Evolutionary conservation across 495 filamentous ascomycete species (phyloP).

Genomic region (Talaromyces ruber): DNA sequence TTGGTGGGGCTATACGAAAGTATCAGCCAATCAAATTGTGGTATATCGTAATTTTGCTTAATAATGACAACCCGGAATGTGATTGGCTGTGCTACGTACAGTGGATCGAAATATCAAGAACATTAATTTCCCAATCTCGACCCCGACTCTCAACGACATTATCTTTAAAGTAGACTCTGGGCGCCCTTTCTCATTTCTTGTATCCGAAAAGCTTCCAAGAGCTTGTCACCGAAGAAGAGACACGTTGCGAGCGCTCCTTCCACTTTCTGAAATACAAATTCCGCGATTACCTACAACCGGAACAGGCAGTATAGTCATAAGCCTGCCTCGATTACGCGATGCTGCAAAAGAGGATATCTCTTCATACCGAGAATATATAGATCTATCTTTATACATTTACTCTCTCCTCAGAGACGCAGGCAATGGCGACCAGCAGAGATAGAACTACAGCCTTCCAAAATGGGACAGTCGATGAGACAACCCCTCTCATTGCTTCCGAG

Average conservation of each 20-base stretch:
- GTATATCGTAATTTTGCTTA: neutral
- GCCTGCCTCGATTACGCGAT: neutral
- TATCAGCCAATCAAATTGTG: neutral
- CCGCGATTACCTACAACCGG: neutral
- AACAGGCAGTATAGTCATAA: neutral
- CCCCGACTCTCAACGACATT: neutral
- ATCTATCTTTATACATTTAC: neutral
- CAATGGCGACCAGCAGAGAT: neutral
- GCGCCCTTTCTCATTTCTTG: neutral
- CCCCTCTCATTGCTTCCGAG: neutral
- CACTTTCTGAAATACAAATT: neutral
- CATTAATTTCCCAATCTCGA: neutral
- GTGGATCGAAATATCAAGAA: neutral
- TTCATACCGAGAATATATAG: neutral
- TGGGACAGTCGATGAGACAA: neutral
- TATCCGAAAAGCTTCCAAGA: neutral
- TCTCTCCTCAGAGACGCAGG: neutral
- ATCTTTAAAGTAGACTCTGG: neutral
- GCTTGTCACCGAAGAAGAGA: neutral
- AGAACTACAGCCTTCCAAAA: neutral
- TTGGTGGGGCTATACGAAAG: neutral
- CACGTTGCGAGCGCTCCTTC: neutral
- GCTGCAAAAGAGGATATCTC: neutral
- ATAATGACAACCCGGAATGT: neutral
- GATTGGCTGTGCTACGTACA: neutral